A percentile compares a stretch with the other conserved stretches of the same genome.
Conservation (phyloP, 2,329 filamentous ascomycete species). For the Pseudogymnoascus sp. region DNA sequence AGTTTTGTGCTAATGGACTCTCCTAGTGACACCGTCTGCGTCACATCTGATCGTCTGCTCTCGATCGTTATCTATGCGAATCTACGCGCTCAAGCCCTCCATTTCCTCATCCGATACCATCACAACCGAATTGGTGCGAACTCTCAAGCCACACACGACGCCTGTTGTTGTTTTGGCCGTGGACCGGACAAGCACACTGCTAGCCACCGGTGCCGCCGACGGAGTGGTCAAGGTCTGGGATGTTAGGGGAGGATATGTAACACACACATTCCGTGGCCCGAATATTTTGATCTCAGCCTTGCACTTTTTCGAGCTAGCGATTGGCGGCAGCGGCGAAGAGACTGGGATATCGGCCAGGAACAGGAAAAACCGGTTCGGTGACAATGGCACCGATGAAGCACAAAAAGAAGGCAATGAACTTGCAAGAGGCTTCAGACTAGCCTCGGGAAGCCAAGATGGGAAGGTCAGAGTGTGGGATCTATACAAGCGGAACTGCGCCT, state of each 20-base stretch:
- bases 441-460: conserved; percentile 89
- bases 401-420: conserved; percentile 37
- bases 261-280: conserved; percentile 91
- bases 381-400: conserved; percentile 38
- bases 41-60: conserved; percentile 89
- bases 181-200: conserved; percentile 78
- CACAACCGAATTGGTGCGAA: conserved; percentile 63
- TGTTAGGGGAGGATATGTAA: conserved; percentile 79
- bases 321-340: conserved; percentile 33
- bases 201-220: conserved; percentile 90
- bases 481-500: conserved; percentile 70
- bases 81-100: conserved; percentile 65
- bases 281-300: conserved; percentile 86
- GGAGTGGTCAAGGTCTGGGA: conserved; percentile 97
- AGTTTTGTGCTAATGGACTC: conserved; percentile 9
- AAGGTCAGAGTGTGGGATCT: conserved; percentile 89
- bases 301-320: conserved; percentile 76
- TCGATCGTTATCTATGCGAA: conserved; percentile 90
- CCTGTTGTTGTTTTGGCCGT: conserved; percentile 82
- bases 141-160: conserved; percentile 81
- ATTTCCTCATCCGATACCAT: conserved; percentile 49
- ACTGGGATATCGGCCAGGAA: conserved; percentile 31
- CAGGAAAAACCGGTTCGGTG: conserved; percentile 41
- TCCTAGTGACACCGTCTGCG: conserved; percentile 72
- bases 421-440: conserved; percentile 65